A percentile compares a stretch with the other conserved stretches of the same genome.
These are phyloP conservation scores for Plasmodium relictum DNA, from an alignment of 169 alveolate genomes.

Conservation along the genomic window DNA sequence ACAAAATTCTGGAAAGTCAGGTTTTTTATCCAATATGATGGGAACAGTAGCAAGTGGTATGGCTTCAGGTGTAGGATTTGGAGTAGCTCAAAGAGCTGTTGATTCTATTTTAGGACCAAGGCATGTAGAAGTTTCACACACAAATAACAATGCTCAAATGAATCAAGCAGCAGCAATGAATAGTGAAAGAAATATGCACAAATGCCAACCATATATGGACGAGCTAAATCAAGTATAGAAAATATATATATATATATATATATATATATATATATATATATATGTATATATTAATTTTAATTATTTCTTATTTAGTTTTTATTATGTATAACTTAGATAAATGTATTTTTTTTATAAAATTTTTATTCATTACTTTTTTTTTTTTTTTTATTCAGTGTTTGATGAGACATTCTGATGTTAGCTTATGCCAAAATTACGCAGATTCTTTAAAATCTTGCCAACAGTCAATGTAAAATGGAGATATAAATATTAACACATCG, in stretches of 20 bases:
- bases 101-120: conserved; percentile 76
- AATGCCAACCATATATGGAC: conserved; percentile 46
- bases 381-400: conserved; percentile 30
- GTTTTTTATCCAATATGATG: conserved; percentile 76
- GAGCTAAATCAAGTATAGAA: conserved; percentile 71
- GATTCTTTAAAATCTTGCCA: conserved; percentile 75
- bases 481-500: background rate
- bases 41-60: conserved; percentile 79
- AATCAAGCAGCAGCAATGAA: conserved; percentile 57
- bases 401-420: conserved; percentile 70
- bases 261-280: conserved; percentile 1
- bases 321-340: background rate
- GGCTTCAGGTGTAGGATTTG: conserved; percentile 81
- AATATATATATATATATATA: background rate
- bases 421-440: conserved; percentile 75
- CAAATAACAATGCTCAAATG: conserved; percentile 41
- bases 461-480: conserved; percentile 50
- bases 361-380: background rate
- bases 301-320: background rate
- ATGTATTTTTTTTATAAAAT: background rate
- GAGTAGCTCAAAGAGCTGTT: conserved; percentile 79
- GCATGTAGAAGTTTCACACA: conserved; percentile 74
- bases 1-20: conserved; percentile 27
- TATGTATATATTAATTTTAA: background rate
- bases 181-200: conserved; percentile 44